Base-by-base conservation (phyloP, 108 stramenopile species). In the Skeletonema tropicum region DNA sequence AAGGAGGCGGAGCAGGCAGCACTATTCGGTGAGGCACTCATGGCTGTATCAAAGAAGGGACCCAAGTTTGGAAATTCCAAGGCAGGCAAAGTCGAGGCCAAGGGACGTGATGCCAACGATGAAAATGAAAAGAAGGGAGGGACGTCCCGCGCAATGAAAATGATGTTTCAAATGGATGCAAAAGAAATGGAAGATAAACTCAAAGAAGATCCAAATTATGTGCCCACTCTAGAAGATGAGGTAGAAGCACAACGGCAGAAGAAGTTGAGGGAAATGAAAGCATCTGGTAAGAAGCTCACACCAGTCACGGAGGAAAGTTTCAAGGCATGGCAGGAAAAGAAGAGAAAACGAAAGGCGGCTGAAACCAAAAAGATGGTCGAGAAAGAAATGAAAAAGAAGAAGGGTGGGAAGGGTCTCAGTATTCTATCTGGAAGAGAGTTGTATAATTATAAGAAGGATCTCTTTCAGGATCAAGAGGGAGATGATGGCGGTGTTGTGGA, bases 141-240 rank as follows among this genome's bases (percentile, higher is more conserved):
- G 13, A 74, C 73, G 29, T 76, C 74, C 52, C 66, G 82, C 3
- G 87, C 87, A 2, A 93, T 96, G 92, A 93, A 96, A 57, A 86
- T 93, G 88, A 96, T 96, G 95, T 94, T 78, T 75, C 90, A 93
- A 77, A 89, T 90, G 88, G 89, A 90, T 70, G 89, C 95, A 2
- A 70, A 92, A 70, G 95, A 96, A 83, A 92, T 96, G 93, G 89
- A 88, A 62, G 91, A 91, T 15, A 85, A 75, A 75, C 69, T 94
- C 19, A 87, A 75, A 70, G 92, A 94, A 71, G 95, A 96, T 83
- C 95, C 95, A 11, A 93, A 96, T 69, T 96, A 96, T 75, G 93
- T 96, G 3, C 91, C 91, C 25, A 94, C 95, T 1, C 57, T 96
- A 11, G 95, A 96, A 87, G 95, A 96, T 65, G 72, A 89, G 48